Evolutionary conservation across 73 alveolate genomes (phyloP), one percentile per base, ranked within the genome.

Genomic region (Paramecium bursaria): DNA sequence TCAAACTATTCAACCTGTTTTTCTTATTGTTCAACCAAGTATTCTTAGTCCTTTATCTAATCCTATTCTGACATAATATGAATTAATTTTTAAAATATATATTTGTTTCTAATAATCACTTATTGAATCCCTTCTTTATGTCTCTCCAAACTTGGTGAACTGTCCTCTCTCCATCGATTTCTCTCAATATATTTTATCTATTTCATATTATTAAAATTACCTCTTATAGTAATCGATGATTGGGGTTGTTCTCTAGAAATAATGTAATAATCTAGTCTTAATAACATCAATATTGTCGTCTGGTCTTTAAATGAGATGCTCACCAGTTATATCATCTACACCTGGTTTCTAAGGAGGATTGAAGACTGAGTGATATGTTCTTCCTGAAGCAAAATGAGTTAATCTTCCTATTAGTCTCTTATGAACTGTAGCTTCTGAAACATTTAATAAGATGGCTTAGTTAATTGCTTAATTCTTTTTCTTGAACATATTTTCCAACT

Each of bases 241-340:
- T 14, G 95, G 95, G 7, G 92, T 46, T n/a, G 93, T 87, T 55
- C 31, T 67, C 23, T 26, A 15, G 89, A 85, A 90, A 47, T 86
- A 90, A 35, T 74, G 42, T 15, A 25, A 60, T 50, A 90, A 42
- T 86, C 95, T 86, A 74, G 75, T 75, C 50, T 27, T 47, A 42
- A 90, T 61, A 15, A 79, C 88, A 52, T 86, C 90, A 30, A 86
- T 90, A 26, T 67, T 80, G 49, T 90, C 95, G 54, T 90, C 95
- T 3, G 49, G 51, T 86, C 95, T 76, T 22, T 86, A 85, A 60
- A 73, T 46, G 14, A 90, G 73, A 1, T 87, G 88, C 48, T 90
- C 95, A n/a, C 95, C 95, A 46, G 95, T 60, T 15, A 87, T 46
- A 53, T 90, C 95, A 87, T 90, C 95, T 10, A 14, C 52, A n/a